Evolutionary conservation across 805 yeast species (phyloP), one percentile per base, ranked within the genome.

Genomic region (Wickerhamiella allomyrinae): DNA sequence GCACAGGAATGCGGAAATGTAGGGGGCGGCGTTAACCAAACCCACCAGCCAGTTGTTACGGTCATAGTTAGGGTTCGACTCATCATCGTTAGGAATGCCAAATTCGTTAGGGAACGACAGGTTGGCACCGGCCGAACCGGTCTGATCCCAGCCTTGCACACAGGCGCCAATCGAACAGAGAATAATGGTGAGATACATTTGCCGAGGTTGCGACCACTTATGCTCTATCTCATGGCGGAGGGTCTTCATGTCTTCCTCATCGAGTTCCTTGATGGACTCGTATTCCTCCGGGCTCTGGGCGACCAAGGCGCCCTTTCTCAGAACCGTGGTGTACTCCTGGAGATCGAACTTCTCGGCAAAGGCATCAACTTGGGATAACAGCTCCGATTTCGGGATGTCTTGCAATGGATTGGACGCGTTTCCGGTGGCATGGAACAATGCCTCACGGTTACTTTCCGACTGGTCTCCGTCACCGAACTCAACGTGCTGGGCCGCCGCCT

Each of bases 121-220:
- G 37, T 70, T 71, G 22, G 83, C 83, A 31, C 84, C 84, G 48
- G 77, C 76, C 43, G 74, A 64, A 11, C 76, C 82, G 10, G 80
- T 69, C 56, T 77, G 80, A 57, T 77, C 84, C 79, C 74, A 75
- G 40, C 84, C 84, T 55, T 76, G 81, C 7, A 78, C 76, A 3
- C 80, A 80, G 17, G 74, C 73, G 39, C 80, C 75, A 66, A 77
- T 62, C 2, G 82, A 77, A 39, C 79, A 74, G 53, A 74, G 58
- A 9, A 76, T 68, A 58, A 73, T 70, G 22, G 71, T 67, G 58
- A 63, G 50, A 54, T 70, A 67, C 57, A 66, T 57, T 7, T 63
- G 46, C 39, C 20, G 24, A 10, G 65, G 65, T 39, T 61, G 79
- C 20, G 53, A 46, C 59, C 77, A 61, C 24, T 73, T 67, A 38